Evolutionary conservation across 78 protist genomes (phyloP).

Genomic region (Dictyostelium capitatum): DNA sequence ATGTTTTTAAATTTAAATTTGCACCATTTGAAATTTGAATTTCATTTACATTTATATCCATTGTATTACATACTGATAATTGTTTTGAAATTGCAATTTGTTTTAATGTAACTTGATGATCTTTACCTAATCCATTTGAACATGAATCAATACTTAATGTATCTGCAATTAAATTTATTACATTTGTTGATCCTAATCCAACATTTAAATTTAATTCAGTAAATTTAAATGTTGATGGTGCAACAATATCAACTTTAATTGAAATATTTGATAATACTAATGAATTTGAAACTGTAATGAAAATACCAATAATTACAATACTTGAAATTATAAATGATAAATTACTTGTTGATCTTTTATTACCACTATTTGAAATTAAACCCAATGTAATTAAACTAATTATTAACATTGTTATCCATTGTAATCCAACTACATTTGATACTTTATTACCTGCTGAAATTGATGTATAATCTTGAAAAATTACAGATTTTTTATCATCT

Average conservation of each 20-base stretch:
- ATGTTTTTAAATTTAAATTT: background rate
- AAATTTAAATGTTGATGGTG: background rate
- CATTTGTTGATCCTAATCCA: background rate
- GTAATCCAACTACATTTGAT: background rate
- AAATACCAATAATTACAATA: background rate
- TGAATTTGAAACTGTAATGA: background rate
- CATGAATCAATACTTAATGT: background rate
- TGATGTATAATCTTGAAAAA: background rate
- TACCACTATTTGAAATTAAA: background rate
- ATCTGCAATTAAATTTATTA: background rate
- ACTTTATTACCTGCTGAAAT: background rate
- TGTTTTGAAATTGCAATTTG: background rate
- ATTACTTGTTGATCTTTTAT: background rate
- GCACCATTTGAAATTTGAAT: background rate
- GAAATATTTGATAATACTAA: conserved; percentile 2
- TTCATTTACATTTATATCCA: background rate
- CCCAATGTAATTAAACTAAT: background rate
- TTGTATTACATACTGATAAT: background rate
- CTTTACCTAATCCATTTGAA: background rate
- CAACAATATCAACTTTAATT: background rate
- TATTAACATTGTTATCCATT: background rate
- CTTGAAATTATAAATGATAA: background rate
- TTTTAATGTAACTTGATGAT: background rate
- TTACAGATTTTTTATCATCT: conserved; percentile 17
- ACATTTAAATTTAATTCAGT: background rate